Conservation (phyloP, 2,329 filamentous ascomycete genomes). For the Colletotrichum graminicola region DNA sequence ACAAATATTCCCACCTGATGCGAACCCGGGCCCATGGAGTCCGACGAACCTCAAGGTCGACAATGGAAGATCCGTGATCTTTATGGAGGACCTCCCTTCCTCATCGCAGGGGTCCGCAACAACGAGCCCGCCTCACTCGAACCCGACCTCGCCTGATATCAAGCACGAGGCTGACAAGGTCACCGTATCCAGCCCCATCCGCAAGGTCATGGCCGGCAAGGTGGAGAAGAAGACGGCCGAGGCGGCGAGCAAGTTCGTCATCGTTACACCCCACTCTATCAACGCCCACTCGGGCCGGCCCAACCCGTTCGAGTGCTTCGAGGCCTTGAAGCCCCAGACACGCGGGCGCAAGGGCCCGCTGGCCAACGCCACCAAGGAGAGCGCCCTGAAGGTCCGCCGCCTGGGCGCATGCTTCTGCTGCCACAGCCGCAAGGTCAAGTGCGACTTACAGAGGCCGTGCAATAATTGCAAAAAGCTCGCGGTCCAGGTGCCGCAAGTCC, state of each 20-base stretch:
- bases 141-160: constrained; percentile 46
- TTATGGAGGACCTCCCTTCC: constrained; percentile 56
- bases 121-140: constrained; percentile 44
- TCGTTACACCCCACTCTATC: constrained; percentile 67
- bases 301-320: constrained; percentile 68
- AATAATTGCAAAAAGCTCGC: constrained; percentile 68
- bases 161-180: constrained; percentile 48
- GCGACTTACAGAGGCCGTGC: constrained; percentile 67
- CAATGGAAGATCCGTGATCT: constrained; percentile 49
- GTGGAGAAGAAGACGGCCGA: constrained; percentile 57
- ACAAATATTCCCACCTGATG: constrained; percentile 49
- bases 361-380: constrained; percentile 66
- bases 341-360: constrained; percentile 69
- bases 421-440: constrained; percentile 70
- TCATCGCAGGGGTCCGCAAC: constrained; percentile 50
- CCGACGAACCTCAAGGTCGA: constrained; percentile 52
- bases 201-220: constrained; percentile 59
- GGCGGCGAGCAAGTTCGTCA: constrained; percentile 60
- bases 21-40: constrained; percentile 56
- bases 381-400: constrained; percentile 66
- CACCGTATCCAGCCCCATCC: constrained; percentile 52
- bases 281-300: constrained; percentile 62
- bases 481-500: constrained; percentile 62
- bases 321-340: constrained; percentile 64
- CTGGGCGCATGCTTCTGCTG: constrained; percentile 71